A percentile compares a stretch with the other conserved stretches of the same genome.
phyloP scores from a whole-genome alignment of 495 filamentous ascomycete genomes.

The Hyaloscypha hepaticicola region DNA sequence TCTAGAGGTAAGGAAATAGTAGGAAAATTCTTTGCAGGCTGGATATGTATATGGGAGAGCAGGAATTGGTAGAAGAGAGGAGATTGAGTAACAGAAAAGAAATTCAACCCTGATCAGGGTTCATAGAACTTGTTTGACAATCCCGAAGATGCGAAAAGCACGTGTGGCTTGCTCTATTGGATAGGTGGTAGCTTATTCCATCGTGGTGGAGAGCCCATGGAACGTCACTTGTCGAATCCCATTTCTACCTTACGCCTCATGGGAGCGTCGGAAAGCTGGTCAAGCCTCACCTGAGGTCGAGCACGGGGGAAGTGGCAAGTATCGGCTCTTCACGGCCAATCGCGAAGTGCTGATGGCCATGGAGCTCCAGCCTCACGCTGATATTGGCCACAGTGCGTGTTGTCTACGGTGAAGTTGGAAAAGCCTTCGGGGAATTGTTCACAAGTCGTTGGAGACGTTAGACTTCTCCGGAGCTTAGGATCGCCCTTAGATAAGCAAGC shows the following conservation, averaged over 20 bases:
- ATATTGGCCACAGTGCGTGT: not conserved
- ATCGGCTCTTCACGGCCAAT: slow-evolving; percentile 7
- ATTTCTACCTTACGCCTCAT: slow-evolving; percentile 5
- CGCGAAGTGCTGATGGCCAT: not conserved
- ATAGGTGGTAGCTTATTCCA: slow-evolving; percentile 10
- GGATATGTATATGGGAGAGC: not conserved
- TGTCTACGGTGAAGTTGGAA: slow-evolving; percentile 2
- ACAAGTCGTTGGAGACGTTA: not conserved
- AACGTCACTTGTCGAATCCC: slow-evolving; percentile 31
- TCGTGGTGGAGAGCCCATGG: slow-evolving; percentile 15
- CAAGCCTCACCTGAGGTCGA: not conserved
- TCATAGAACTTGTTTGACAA: slow-evolving; percentile 1
- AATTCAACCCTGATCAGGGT: not conserved
- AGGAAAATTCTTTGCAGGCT: not conserved
- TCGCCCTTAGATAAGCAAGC: slow-evolving; percentile 14
- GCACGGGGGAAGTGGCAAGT: not conserved
- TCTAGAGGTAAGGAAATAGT: not conserved
- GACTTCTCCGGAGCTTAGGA: not conserved
- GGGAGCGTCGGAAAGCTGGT: not conserved
- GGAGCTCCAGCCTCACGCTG: not conserved
- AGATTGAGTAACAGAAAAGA: slow-evolving; percentile 7
- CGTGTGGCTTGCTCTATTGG: slow-evolving; percentile 26
- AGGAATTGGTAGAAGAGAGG: not conserved
- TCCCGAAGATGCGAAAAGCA: not conserved
- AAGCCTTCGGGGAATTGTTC: not conserved